Evolutionary conservation across 805 yeast species (phyloP), one percentile per base, ranked within the genome.

Genomic region (Cyberlindnera misumaiensis): DNA sequence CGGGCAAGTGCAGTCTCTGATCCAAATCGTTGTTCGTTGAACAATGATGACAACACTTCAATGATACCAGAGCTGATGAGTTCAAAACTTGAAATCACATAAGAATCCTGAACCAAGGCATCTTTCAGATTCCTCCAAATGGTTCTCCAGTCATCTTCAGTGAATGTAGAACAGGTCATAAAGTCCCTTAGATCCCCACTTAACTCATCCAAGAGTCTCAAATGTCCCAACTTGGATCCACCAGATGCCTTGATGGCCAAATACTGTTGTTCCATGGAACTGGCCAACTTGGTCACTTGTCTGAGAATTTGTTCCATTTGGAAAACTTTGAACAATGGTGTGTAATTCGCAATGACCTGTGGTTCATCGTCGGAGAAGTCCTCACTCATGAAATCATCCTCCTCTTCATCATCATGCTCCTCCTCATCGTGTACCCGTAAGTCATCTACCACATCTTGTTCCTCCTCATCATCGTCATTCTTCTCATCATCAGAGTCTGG

Each of bases 81-180:
- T 54, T 87, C 95, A 60, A 78, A 85, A 42, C 89, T 80, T 0
- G 95, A 84, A 5, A 83, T 62, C 5, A 48, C 45, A 29, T 45
- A 52, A 8, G 42, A 39, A 1, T 54, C 53, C 14, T 45, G 47
- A 12, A 65, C 63, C 18, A 73, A 48, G 1, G 64, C 53, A 5
- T 43, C 38, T 11, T 58, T 59, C 4, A 77, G 55, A 31, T 55
- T 51, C 3, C 51, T 32, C 77, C 80, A 68, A 7, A 65, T 12
- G 3, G 36, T 36, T 2, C 39, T 22, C 65, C 67, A 59, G 3
- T 53, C 51, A 2, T 62, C 56, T n/a, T 41, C 47, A 1, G 63
- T 34, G 16, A 40, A 49, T 1, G 38, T 15, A 2, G 24, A 8
- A 2, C 42, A 22, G n/a, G 39, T 11, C 5, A 16, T 12, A 3